These are phyloP conservation scores for Pichia cactophila DNA, from an alignment of 1,139 yeast genomes.

Conservation along the genomic window DNA sequence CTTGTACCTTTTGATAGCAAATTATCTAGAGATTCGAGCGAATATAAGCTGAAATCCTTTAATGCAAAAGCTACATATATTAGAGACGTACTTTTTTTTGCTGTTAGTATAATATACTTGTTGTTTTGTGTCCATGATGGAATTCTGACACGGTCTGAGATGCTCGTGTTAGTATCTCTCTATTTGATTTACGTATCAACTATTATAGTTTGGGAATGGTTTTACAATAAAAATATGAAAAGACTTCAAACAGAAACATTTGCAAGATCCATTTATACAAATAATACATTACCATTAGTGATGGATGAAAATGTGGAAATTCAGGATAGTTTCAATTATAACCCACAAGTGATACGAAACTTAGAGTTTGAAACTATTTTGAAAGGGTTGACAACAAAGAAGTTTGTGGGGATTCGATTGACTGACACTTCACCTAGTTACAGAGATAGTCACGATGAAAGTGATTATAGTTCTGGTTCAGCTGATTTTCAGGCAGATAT, in stretches of 20 bases:
- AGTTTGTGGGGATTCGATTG: conserved; percentile 9
- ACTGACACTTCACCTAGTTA: conserved; percentile 1
- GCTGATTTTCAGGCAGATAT: conserved; percentile 13
- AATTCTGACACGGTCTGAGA: conserved; percentile 36
- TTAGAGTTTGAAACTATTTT: conserved; percentile 24
- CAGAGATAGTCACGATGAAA: conserved; percentile 13
- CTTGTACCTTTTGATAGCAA: conserved; percentile 22
- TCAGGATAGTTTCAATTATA: conserved; percentile 23
- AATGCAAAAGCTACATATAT: conserved; percentile 34
- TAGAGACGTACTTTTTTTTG: conserved; percentile 50
- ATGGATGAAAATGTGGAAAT: conserved; percentile 20
- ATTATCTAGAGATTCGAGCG: conserved; percentile 6
- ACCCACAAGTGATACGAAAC: conserved; percentile 23
- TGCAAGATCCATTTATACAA: conserved; percentile 22
- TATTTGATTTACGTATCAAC: conserved; percentile 50
- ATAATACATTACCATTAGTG: conserved; percentile 13
- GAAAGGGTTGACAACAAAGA: conserved; percentile 19
- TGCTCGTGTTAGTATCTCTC: conserved; percentile 40
- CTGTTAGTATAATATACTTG: conserved; percentile 38
- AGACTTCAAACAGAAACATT: conserved; percentile 11
- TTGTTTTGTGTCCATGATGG: conserved; percentile 39
- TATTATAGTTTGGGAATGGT: conserved; percentile 38
- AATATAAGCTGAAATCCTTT: conserved; percentile 7
- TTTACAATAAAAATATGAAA: conserved; percentile 2
- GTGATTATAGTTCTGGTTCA: conserved; percentile 3